Evolutionary conservation across 1,284 basidiomycete species (phyloP).

Genomic region (Tetrapyrgos nigripes): DNA sequence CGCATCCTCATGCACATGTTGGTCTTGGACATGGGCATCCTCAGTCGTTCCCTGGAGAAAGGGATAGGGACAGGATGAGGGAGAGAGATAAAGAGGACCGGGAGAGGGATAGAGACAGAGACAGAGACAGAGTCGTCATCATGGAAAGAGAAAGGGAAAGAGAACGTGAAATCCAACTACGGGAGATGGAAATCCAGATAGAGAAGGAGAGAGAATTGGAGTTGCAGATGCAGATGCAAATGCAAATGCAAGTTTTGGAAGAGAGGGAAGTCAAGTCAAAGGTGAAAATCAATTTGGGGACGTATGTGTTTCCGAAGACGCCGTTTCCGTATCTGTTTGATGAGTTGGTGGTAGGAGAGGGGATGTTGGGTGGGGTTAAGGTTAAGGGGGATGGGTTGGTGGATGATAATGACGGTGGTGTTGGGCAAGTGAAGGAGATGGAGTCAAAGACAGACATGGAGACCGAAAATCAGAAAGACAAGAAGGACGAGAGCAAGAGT

Average conservation of each 20-base stretch:
- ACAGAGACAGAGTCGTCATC: no score
- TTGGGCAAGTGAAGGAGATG: constrained; percentile 23
- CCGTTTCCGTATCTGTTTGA: constrained; percentile 60
- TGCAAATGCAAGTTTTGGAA: neutral
- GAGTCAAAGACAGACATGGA: constrained; percentile 21
- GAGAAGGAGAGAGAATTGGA: neutral
- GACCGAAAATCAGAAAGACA: constrained; percentile 6
- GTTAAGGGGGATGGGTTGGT: neutral
- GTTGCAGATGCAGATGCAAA: neutral
- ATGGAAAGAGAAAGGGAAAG: no score
- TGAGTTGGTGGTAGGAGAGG: constrained; percentile 26
- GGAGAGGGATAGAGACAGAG: no score
- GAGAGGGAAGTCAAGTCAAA: constrained; percentile 38
- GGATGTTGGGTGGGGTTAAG: neutral
- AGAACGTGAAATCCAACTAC: no score
- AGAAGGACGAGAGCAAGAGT: constrained; percentile 16
- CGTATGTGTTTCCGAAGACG: constrained; percentile 61
- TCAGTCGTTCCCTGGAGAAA: no score
- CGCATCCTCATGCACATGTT: neutral
- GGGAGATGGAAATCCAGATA: neutral
- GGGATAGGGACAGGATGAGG: no score
- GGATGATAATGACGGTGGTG: constrained; percentile 15
- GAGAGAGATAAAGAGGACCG: no score
- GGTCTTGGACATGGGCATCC: neutral
- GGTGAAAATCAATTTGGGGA: constrained; percentile 61